A percentile compares a stretch with the other conserved stretches of the same genome.
phyloP scores from a whole-genome alignment of 148 eudicot species.

The Rhododendron kiyosumense region DNA sequence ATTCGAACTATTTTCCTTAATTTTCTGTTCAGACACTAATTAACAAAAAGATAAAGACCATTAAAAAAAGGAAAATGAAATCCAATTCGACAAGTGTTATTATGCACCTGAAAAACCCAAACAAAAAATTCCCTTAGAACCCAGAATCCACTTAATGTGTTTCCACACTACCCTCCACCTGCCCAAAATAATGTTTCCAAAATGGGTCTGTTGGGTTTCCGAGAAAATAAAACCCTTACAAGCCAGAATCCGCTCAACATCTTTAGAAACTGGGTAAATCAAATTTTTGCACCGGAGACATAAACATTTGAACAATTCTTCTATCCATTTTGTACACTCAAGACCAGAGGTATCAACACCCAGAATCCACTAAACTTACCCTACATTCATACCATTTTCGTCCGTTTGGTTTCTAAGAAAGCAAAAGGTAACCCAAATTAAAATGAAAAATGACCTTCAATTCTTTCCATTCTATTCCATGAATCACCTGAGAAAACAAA shows the following conservation, averaged over 20 bases:
- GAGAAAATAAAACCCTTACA: not conserved
- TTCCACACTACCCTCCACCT: not conserved
- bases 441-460: not conserved
- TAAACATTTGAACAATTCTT: not conserved
- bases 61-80: not conserved
- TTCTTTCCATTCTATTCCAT: not conserved
- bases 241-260: not conserved
- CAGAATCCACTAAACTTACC: not conserved
- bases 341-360: not conserved
- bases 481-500: not conserved
- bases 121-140: not conserved
- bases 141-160: not conserved
- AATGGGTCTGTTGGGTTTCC: not conserved
- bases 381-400: not conserved
- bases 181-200: not conserved
- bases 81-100: not conserved
- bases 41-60: not conserved
- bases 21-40: not conserved
- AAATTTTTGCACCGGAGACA: not conserved
- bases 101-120: not conserved
- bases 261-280: not conserved
- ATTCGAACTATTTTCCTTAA: not conserved
- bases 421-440: not conserved
- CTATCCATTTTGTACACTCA: not conserved
- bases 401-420: not conserved